Conservation (phyloP, 495 filamentous ascomycete genomes). For the Neurospora sp. region DNA sequence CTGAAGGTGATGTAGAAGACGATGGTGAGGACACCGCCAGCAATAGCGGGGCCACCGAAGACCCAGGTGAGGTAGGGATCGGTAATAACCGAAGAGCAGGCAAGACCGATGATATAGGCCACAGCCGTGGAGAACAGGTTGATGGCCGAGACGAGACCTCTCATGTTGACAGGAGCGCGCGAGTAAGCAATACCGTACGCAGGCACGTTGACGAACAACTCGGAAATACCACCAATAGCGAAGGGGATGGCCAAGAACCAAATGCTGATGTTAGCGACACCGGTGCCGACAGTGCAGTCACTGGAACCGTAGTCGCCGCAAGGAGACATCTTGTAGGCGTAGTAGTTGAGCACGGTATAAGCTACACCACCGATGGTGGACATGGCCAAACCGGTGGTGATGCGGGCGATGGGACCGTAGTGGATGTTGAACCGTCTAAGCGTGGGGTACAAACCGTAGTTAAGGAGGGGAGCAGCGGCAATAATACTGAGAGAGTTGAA, state of each 20-base stretch:
- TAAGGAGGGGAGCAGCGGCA: conserved; percentile 55
- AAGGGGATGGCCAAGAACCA: conserved; percentile 42
- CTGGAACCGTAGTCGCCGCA: conserved; percentile 37
- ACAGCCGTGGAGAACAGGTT: conserved; percentile 52
- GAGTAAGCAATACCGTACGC: conserved; percentile 66
- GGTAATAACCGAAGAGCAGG: conserved; percentile 47
- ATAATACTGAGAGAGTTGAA: conserved; percentile 67
- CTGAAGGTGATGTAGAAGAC: conserved; percentile 43
- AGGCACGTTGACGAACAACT: conserved; percentile 61
- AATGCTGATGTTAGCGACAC: conserved; percentile 40
- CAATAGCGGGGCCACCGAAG: conserved; percentile 40
- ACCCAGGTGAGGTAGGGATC: conserved; percentile 52
- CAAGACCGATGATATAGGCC: conserved; percentile 48
- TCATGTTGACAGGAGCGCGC: conserved; percentile 58
- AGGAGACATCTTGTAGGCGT: conserved; percentile 52
- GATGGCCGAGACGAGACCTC: conserved; percentile 54
- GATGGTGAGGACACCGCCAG: conserved; percentile 33
- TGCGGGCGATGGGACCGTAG: conserved; percentile 65
- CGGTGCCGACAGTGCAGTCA: conserved; percentile 29
- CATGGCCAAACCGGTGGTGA: conserved; percentile 59
- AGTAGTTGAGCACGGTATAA: conserved; percentile 36
- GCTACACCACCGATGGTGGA: conserved; percentile 49
- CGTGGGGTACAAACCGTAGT: conserved; percentile 54
- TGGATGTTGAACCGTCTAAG: conserved; percentile 54
- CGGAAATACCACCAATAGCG: conserved; percentile 50